These are phyloP conservation scores for Suillus ampliporus DNA, from an alignment of 768 basidiomycete genomes.

Conservation along the genomic window DNA sequence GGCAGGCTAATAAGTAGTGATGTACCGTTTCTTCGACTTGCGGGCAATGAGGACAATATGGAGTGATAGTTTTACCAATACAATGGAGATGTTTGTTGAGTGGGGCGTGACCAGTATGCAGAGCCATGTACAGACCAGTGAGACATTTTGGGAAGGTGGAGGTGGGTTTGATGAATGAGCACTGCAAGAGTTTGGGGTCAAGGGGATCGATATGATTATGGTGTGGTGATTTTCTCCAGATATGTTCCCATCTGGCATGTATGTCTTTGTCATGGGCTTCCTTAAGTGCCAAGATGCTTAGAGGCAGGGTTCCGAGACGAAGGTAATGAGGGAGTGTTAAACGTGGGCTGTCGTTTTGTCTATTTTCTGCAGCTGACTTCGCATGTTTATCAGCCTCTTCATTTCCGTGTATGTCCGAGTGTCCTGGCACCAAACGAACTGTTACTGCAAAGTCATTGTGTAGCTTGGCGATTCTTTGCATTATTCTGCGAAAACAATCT, in stretches of 20 bases:
- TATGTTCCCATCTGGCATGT: neutral
- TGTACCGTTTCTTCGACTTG: conserved; percentile 29
- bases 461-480: too few relatives aligned
- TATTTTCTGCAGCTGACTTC: neutral
- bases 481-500: neutral
- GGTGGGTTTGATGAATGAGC: conserved; percentile 3
- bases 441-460: neutral
- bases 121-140: neutral
- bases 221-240: conserved; percentile 6
- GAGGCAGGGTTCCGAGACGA: neutral
- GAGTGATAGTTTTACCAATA: neutral
- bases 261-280: neutral
- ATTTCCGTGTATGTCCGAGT: conserved; percentile 2
- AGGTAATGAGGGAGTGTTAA: neutral
- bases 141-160: neutral
- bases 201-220: neutral
- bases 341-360: neutral
- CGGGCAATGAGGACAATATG: conserved; percentile 21
- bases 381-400: conserved; percentile 3
- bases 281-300: neutral
- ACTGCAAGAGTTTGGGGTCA: neutral
- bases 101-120: neutral
- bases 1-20: conserved; percentile 38
- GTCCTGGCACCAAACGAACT: neutral
- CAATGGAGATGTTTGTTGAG: neutral